Evolutionary conservation across 2,329 filamentous ascomycete species (phyloP).

Genomic region (Pseudogymnoascus sp.): DNA sequence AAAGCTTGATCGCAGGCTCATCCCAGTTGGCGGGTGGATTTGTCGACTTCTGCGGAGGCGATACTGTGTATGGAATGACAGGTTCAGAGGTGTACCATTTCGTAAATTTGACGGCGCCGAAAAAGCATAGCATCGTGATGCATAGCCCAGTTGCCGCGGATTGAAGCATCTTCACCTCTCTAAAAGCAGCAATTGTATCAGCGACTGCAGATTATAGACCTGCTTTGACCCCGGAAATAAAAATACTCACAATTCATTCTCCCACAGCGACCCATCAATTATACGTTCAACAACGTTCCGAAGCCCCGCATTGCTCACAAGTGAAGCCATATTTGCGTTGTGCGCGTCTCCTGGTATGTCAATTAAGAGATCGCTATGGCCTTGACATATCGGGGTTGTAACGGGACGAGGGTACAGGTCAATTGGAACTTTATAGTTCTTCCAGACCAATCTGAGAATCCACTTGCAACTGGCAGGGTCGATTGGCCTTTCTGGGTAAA

Average conservation of each 20-base stretch:
- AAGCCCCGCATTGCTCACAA: background rate
- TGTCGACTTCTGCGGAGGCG: conserved; percentile 50
- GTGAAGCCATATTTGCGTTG: background rate
- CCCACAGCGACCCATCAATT: background rate
- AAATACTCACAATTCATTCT: conserved; percentile 1
- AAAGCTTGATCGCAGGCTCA: conserved; percentile 34
- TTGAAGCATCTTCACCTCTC: background rate
- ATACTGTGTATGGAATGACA: conserved; percentile 48
- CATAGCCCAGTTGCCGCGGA: background rate
- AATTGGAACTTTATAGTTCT: conserved; percentile 9
- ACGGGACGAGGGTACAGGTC: background rate
- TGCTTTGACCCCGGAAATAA: background rate
- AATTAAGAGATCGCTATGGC: conserved; percentile 4
- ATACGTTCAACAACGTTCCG: background rate
- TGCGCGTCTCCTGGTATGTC: background rate
- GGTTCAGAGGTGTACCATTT: conserved; percentile 26
- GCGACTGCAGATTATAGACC: background rate
- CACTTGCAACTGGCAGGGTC: background rate
- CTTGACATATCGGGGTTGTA: background rate
- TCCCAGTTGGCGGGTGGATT: background rate
- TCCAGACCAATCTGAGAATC: background rate
- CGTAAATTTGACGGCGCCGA: conserved; percentile 17
- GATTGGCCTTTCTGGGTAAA: background rate
- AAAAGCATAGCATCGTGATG: conserved; percentile 17
- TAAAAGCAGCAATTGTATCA: background rate